Base-by-base conservation (phyloP, 116 monocot genomes). In the Thalassia testudinum region DNA sequence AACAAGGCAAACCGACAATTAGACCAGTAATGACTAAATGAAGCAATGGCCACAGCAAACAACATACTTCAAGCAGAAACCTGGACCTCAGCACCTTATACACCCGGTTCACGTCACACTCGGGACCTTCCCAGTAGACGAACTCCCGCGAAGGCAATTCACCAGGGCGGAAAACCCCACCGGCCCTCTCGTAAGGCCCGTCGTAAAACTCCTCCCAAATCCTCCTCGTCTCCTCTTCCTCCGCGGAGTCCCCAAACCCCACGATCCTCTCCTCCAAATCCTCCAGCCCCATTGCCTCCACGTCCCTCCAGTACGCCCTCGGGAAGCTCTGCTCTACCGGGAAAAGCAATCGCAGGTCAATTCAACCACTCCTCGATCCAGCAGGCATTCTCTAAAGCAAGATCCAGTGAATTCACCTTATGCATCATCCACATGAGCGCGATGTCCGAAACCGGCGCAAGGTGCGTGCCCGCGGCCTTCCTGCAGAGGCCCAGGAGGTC, bases 341-440 rank as follows among this genome's bases (percentile, higher is more conserved):
- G 24, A 40, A 16, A 52, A 45, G 14, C 11, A 14, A 40, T 8
- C 40, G 11, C 40, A 14, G 14, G 40, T n/a, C n/a, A n/a, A n/a
- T n/a, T n/a, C n/a, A n/a, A n/a, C n/a, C n/a, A n/a, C n/a, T n/a
- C n/a, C n/a, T n/a, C n/a, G n/a, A n/a, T n/a, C n/a, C n/a, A n/a
- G n/a, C n/a, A n/a, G n/a, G n/a, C n/a, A n/a, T n/a, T n/a, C n/a
- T 14, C 40, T 14, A 40, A 14, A 14, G 14, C 40, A 40, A 40
- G 14, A 40, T 14, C 40, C 40, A 14, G 40, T 40, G 11, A 14
- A 40, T 5, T 55, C 29, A 93, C 93, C 80, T 84, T 75, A 57
- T 95, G 95, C 26, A 70, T 67, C 40, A 79, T 72, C 81, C 76
- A 95, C 78, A 95, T 88, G 51, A 88, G 85, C 25, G 81, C 75